Evolutionary conservation across 169 alveolate species (phyloP).

Genomic region (Eimeria maxima): DNA sequence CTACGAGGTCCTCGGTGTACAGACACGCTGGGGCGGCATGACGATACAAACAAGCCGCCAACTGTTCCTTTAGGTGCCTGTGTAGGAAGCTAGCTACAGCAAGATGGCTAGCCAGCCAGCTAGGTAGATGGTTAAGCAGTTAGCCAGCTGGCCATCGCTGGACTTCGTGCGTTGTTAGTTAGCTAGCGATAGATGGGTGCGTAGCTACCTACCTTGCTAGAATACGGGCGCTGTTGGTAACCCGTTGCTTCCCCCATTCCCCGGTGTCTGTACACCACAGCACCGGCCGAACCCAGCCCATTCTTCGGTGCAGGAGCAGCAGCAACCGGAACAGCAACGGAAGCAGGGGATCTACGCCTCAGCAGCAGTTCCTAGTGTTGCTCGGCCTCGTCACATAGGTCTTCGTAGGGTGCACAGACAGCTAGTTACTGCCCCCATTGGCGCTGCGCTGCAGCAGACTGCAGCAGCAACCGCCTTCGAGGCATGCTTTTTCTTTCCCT

Average conservation of each 20-base stretch:
- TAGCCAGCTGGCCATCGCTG: neutral
- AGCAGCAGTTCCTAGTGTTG: neutral
- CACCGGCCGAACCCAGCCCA: neutral
- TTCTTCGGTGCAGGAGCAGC: neutral
- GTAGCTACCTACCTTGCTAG: neutral
- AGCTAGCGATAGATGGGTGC: neutral
- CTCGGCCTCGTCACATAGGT: too few relatives aligned
- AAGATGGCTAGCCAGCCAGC: neutral
- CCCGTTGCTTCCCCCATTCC: neutral
- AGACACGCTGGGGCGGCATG: neutral
- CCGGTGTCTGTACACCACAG: neutral
- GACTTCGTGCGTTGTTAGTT: neutral
- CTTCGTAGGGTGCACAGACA: too few relatives aligned
- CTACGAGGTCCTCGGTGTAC: too few relatives aligned
- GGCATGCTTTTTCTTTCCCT: neutral
- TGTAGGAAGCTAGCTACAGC: neutral
- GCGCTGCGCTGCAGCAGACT: neutral
- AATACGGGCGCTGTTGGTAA: neutral
- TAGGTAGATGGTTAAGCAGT: neutral
- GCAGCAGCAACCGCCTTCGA: neutral
- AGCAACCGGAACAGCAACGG: neutral
- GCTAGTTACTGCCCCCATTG: too few relatives aligned
- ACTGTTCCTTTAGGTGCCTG: neutral
- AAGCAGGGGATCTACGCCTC: neutral
- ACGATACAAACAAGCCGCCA: neutral